Evolutionary conservation across 2,329 filamentous ascomycete species (phyloP), one percentile per base, ranked within the genome.

Genomic region (Fusarium hostae): DNA sequence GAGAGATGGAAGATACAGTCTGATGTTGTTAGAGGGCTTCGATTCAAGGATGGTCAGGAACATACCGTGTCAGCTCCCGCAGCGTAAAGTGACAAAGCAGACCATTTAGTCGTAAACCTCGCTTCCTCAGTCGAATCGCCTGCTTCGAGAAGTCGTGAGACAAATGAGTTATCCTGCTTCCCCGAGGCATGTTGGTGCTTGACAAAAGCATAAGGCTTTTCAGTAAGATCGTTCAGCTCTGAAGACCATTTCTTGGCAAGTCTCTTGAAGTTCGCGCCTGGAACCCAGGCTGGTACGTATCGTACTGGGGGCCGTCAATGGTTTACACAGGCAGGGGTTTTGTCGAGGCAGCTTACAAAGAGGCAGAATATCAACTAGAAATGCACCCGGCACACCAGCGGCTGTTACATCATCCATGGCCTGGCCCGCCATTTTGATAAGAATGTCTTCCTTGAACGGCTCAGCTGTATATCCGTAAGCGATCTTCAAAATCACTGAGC

Each of bases 61-160:
- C 26, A 26, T 26, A 75, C 73, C 6, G 71, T 76, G 43, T 76
- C 73, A 3, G 74, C 71, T 5, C 74, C 71, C 1, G 62, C 71
- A 5, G 61, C 66, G 30, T 76, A 76, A 5, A 76, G 22, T 2
- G 73, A 65, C 43, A 63, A 44, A 5, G 73, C 74, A 5, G 74
- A 71, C 66, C 66, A 73, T 24, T 73, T 76, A 3, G 66, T 72
- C 13, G 63, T 68, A 12, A 71, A 48, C 12, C 34, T 66, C 16
- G 66, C 65, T 4, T 75, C 68, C 6, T 61, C 45, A 1, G 40
- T 55, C 9, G 45, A 41, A 13, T 75, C 71, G 9, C 51, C 66
- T 2, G 51, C 35, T 12, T 68, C 43, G 4, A 74, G 26, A 12
- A 74, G 55, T 2, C 44, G 54, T 3, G 69, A 51, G 0, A 68